Conservation (phyloP, 768 basidiomycete species). For the Saitozyma sp. region DNA sequence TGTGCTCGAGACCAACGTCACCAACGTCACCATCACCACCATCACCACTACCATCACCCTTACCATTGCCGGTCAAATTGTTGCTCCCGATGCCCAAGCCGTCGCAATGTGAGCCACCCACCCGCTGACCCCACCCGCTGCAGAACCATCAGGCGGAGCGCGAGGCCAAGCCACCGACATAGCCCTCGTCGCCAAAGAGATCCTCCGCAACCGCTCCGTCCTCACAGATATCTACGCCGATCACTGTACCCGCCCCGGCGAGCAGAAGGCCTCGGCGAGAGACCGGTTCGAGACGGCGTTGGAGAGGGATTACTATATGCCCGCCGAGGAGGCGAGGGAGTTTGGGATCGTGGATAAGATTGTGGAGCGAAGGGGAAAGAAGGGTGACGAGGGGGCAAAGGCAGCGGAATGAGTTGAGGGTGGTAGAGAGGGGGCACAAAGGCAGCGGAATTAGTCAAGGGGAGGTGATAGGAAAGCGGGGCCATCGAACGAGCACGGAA, state of each 20-base stretch:
- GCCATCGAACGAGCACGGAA: background rate
- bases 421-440: conserved; percentile 13
- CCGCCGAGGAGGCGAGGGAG: conserved; percentile 83
- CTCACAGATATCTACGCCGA: conserved; percentile 85
- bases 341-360: conserved; percentile 95
- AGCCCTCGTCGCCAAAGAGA: conserved; percentile 95
- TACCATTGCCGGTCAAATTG: background rate
- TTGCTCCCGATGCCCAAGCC: background rate
- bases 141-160: conserved; percentile 95
- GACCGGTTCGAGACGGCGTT: conserved; percentile 82
- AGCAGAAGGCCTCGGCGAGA: conserved; percentile 67
- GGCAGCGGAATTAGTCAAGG: background rate
- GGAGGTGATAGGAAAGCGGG: background rate
- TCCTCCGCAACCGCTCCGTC: conserved; percentile 78
- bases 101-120: background rate
- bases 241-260: conserved; percentile 65
- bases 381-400: conserved; percentile 16
- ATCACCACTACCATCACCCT: background rate
- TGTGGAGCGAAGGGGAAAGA: conserved; percentile 58
- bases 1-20: background rate
- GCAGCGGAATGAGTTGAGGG: conserved; percentile 1
- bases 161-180: conserved; percentile 95
- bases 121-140: conserved; percentile 6
- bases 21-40: background rate
- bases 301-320: conserved; percentile 96